A percentile compares a stretch with the other conserved stretches of the same genome.
phyloP scores from a whole-genome alignment of 139 green algal genomes.

The Zygnema circumcarinatum region DNA sequence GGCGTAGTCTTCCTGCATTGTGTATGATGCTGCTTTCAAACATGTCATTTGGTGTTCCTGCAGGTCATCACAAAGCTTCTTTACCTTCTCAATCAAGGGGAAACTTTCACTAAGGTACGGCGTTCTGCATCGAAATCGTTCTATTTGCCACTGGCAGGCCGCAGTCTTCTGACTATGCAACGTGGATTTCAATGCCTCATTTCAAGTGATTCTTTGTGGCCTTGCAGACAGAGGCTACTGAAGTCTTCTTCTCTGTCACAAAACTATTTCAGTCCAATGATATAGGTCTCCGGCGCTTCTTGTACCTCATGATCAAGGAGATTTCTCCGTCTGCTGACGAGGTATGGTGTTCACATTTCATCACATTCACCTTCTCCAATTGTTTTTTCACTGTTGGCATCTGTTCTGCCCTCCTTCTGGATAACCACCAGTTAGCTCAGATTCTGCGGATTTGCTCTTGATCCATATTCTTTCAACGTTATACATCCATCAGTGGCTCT shows the following conservation, averaged over 20 bases:
- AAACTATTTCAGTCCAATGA: conserved; percentile 99
- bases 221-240: conserved; percentile 89
- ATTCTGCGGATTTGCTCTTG: background rate
- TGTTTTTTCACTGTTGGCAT: background rate
- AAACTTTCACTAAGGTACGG: conserved; percentile 96
- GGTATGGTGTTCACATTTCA: conserved; percentile 27
- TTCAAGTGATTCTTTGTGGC: background rate
- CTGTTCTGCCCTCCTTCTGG: background rate
- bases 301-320: conserved; percentile 99
- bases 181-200: background rate
- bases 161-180: no score
- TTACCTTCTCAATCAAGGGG: conserved; percentile 96
- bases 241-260: conserved; percentile 98
- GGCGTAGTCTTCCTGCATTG: background rate
- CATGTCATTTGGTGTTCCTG: background rate
- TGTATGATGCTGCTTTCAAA: background rate
- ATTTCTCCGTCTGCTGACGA: conserved; percentile 85
- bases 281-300: conserved; percentile 91
- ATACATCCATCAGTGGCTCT: no score
- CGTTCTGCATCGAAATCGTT: background rate
- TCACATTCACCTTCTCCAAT: background rate
- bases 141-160: background rate
- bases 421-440: no score
- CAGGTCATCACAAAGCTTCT: conserved; percentile 99
- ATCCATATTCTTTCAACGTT: no score